A percentile compares a stretch with the other conserved stretches of the same genome.
phyloP scores from a whole-genome alignment of 73 alveolate genomes.

The Stentor coeruleus region DNA sequence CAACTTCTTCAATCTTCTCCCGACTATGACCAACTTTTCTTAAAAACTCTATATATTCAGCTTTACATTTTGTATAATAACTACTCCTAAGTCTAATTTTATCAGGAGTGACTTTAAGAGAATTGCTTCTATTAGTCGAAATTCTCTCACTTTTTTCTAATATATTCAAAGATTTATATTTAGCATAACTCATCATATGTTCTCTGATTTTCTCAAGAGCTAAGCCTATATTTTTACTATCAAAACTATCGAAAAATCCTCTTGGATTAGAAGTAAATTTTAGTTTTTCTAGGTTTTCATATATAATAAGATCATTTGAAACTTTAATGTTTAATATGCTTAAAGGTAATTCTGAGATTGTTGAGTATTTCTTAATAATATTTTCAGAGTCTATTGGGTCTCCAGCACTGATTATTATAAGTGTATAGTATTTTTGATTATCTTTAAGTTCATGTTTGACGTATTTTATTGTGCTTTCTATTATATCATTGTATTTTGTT shows the following conservation, averaged over 20 bases:
- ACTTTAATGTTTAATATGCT: not conserved
- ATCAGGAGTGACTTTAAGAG: not conserved
- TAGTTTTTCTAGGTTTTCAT: not conserved
- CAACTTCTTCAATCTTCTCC: not conserved
- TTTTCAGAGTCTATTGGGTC: not conserved
- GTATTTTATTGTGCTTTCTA: not conserved
- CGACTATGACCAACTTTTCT: not conserved
- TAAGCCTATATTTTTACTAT: too few species aligned
- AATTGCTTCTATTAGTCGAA: not conserved
- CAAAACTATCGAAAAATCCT: not conserved
- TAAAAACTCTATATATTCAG: not conserved
- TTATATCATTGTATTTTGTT: not conserved
- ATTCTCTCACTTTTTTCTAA: not conserved
- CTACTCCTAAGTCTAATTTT: not conserved
- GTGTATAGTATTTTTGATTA: not conserved
- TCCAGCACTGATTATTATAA: not conserved
- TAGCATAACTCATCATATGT: not conserved
- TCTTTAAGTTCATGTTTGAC: not conserved
- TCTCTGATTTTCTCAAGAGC: not conserved
- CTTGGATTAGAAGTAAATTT: not conserved
- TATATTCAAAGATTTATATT: too few species aligned
- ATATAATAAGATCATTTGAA: not conserved
- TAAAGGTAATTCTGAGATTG: not conserved
- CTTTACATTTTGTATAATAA: not conserved
- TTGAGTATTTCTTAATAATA: too few species aligned